phyloP scores from a whole-genome alignment of 768 basidiomycete species.

The Macrocybe gigantea region DNA sequence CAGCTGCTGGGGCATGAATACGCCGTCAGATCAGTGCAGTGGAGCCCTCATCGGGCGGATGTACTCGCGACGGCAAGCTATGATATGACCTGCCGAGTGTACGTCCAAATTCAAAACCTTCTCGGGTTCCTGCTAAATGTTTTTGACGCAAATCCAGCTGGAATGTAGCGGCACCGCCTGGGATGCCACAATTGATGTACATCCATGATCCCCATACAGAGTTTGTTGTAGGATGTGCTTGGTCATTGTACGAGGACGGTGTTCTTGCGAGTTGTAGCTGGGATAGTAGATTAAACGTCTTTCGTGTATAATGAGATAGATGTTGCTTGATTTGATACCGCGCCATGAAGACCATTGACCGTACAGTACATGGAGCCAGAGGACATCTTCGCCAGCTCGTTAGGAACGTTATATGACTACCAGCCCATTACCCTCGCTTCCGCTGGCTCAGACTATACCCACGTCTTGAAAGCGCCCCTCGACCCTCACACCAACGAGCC shows the following conservation, averaged over 20 bases:
- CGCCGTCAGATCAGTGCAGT: slow-evolving; percentile 83
- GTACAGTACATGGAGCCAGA: slow-evolving; percentile 36
- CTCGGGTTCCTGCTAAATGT: background rate
- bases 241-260: slow-evolving; percentile 91
- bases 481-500: slow-evolving; percentile 8
- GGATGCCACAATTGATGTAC: slow-evolving; percentile 48
- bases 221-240: slow-evolving; percentile 87
- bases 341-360: background rate
- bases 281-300: slow-evolving; percentile 83
- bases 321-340: slow-evolving; percentile 8
- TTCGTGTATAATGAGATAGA: slow-evolving; percentile 36
- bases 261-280: slow-evolving; percentile 86
- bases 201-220: slow-evolving; percentile 90
- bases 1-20: slow-evolving; percentile 84
- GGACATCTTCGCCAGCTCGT: slow-evolving; percentile 63
- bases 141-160: slow-evolving; percentile 40
- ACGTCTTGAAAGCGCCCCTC: slow-evolving; percentile 21
- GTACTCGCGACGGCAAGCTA: slow-evolving; percentile 70
- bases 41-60: slow-evolving; percentile 77
- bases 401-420: slow-evolving; percentile 57
- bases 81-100: slow-evolving; percentile 96
- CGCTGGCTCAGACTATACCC: slow-evolving; percentile 46
- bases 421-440: slow-evolving; percentile 56
- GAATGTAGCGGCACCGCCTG: slow-evolving; percentile 54
- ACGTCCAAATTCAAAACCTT: slow-evolving; percentile 23